Evolutionary conservation across 2,329 filamentous ascomycete species (phyloP).

Genomic region (Aureobasidium sp.): DNA sequence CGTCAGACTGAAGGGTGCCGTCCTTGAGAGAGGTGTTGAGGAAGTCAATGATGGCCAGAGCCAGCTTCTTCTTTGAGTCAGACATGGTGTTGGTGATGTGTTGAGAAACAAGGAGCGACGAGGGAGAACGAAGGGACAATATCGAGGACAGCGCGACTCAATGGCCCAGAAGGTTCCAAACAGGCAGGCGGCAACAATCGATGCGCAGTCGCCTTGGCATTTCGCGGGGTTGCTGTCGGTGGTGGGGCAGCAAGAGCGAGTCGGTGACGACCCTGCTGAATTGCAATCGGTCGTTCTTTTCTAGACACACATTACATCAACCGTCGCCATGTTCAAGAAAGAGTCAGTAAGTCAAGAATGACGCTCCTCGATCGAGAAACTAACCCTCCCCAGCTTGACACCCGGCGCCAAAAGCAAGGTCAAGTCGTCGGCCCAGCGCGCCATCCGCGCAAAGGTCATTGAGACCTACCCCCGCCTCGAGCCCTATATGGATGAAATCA

Average conservation of each 20-base stretch:
- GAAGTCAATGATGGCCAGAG: constrained; percentile 95
- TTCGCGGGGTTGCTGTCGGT: constrained; percentile 11
- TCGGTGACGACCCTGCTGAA: constrained; percentile 7
- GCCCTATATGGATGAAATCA: constrained; percentile 83
- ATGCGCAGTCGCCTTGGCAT: constrained; percentile 10
- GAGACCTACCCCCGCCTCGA: constrained; percentile 78
- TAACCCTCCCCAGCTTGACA: constrained; percentile 50
- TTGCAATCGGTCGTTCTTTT: not conserved
- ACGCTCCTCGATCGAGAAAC: not conserved
- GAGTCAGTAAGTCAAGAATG: constrained; percentile 50
- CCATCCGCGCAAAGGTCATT: constrained; percentile 72
- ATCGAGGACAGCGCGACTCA: not conserved
- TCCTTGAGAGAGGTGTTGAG: constrained; percentile 75
- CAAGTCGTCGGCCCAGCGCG: constrained; percentile 90
- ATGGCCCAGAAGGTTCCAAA: constrained; percentile 7
- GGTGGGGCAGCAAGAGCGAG: constrained; percentile 14
- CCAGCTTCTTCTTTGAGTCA: constrained; percentile 71
- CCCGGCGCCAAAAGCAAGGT: constrained; percentile 85
- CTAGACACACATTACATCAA: not conserved
- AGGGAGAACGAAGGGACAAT: not conserved
- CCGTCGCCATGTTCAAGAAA: constrained; percentile 76
- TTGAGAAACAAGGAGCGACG: not conserved
- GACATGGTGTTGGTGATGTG: constrained; percentile 16
- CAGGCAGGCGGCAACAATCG: constrained; percentile 5
- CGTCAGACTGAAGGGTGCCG: constrained; percentile 78